phyloP scores from a whole-genome alignment of 2,329 filamentous ascomycete species.

The Penicillium italicum region DNA sequence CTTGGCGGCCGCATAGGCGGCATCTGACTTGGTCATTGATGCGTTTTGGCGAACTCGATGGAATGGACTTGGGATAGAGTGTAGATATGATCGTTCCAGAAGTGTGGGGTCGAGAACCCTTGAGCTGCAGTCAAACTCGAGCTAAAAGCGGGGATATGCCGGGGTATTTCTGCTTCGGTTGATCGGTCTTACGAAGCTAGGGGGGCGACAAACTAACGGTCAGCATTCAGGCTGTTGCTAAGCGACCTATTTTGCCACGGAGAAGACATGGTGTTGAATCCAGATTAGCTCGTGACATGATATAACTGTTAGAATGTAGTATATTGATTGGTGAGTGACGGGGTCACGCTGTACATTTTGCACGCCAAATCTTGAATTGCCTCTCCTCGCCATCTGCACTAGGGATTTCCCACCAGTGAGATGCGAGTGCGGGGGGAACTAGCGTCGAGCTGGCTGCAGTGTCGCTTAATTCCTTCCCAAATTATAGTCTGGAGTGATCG shows the following conservation, averaged over 20 bases:
- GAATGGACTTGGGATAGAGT: neutral
- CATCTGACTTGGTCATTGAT: slow-evolving; percentile 3
- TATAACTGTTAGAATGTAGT: neutral
- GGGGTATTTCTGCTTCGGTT: slow-evolving; percentile 11
- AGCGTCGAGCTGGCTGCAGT: neutral
- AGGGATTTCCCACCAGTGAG: slow-evolving; percentile 18
- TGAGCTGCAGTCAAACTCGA: neutral
- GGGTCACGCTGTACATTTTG: slow-evolving; percentile 6
- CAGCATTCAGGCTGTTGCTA: neutral
- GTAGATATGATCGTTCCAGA: neutral
- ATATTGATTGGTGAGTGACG: slow-evolving; percentile 7
- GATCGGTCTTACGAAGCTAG: neutral
- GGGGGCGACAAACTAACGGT: neutral
- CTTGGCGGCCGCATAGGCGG: slow-evolving; percentile 1
- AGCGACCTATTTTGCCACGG: slow-evolving; percentile 18
- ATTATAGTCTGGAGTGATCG: neutral
- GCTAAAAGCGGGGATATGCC: neutral
- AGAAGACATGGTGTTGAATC: slow-evolving; percentile 6
- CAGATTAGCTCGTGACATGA: neutral
- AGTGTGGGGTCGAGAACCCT: neutral
- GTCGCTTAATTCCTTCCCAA: neutral
- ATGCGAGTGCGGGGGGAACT: slow-evolving; percentile 2
- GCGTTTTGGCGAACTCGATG: neutral
- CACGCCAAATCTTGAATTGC: neutral
- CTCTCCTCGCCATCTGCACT: neutral